Base-by-base conservation (phyloP, 805 yeast genomes). In the Kuraishia piskuri region DNA sequence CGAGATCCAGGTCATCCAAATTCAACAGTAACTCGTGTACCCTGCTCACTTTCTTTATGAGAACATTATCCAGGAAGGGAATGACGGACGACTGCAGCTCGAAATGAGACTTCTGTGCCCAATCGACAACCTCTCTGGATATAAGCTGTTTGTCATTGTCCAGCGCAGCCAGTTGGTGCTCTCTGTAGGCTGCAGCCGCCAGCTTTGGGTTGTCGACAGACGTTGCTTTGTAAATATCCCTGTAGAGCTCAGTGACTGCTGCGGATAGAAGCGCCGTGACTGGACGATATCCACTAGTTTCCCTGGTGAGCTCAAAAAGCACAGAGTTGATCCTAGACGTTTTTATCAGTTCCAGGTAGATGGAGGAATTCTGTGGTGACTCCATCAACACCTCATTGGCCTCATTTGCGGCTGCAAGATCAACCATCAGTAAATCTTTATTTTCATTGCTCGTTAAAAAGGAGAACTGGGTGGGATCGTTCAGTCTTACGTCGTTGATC, bases 101-200 rank as follows among this genome's bases (percentile, higher is more conserved):
- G 49, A 63, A 59, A 59, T 70, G 74, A 2, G 72, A 62, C 8
- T 52, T 48, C 55, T 68, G 71, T 1, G 70, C 58, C 73, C 72
- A 68, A 17, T 56, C 56, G 19, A 57, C 59, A 8, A 70, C 61
- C 50, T 67, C 61, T 2, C 51, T 50, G 37, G 55, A 56, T 23
- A 64, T 9, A 51, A 9, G 19, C 7, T 6, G 50, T 53, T 21
- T 46, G 52, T 25, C 57, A 54, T 36, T 52, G 50, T 53, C 56
- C 45, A 36, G 57, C 23, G 21, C 54, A 55, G 48, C 52, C 51
- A 53, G 47, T 9, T 55, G 50, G 26, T 45, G 25, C 31, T 52
- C 51, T 25, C 37, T 40, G n/a, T 52, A 50, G 23, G 48, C 50
- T 5, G 31, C 22, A 4, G 50, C 44, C 6, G 51, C 22, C 7